Evolutionary conservation across 306 rosid species (phyloP).

Genomic region (Gastrolobium bilobum): DNA sequence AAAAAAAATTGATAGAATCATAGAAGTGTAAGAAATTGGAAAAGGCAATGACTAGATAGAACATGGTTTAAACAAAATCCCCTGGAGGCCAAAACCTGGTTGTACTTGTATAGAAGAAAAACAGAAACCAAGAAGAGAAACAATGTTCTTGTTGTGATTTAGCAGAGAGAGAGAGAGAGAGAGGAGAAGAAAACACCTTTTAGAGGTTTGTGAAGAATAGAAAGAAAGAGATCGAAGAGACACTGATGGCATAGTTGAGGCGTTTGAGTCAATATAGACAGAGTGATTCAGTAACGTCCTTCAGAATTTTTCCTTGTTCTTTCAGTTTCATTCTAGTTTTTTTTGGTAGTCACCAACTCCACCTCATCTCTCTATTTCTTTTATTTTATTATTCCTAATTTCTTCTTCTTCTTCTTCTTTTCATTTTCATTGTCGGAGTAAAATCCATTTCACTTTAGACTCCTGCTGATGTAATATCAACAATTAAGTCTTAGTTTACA

Average conservation of each 20-base stretch:
- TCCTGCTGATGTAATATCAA: background rate
- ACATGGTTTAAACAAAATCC: slow-evolving; percentile 14
- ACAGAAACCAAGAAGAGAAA: slow-evolving; percentile 2
- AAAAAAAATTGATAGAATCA: slow-evolving; percentile 21
- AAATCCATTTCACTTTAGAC: slow-evolving; percentile 14
- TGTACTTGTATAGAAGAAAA: background rate
- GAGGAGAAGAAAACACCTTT: slow-evolving; percentile 13
- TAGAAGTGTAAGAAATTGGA: background rate
- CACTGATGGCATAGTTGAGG: slow-evolving; percentile 52
- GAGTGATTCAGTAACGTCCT: slow-evolving; percentile 53
- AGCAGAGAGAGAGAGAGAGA: slow-evolving; percentile 23
- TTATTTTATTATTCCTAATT: background rate
- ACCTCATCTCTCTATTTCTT: slow-evolving; percentile 19
- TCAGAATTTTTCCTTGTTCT: slow-evolving; percentile 55
- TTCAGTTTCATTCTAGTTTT: slow-evolving; percentile 46
- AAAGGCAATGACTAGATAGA: background rate
- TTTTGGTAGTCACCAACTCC: slow-evolving; percentile 65
- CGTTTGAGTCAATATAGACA: slow-evolving; percentile 54
- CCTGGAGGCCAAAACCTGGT: slow-evolving; percentile 7
- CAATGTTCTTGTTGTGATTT: slow-evolving; percentile 28
- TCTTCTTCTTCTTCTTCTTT: background rate
- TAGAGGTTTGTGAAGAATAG: slow-evolving; percentile 39
- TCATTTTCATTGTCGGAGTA: background rate
- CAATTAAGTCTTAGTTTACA: slow-evolving; percentile 28
- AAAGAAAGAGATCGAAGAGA: slow-evolving; percentile 40